Evolutionary conservation across 2,329 filamentous ascomycete genomes (phyloP).

Genomic region (Sporothrix euskadiensis): DNA sequence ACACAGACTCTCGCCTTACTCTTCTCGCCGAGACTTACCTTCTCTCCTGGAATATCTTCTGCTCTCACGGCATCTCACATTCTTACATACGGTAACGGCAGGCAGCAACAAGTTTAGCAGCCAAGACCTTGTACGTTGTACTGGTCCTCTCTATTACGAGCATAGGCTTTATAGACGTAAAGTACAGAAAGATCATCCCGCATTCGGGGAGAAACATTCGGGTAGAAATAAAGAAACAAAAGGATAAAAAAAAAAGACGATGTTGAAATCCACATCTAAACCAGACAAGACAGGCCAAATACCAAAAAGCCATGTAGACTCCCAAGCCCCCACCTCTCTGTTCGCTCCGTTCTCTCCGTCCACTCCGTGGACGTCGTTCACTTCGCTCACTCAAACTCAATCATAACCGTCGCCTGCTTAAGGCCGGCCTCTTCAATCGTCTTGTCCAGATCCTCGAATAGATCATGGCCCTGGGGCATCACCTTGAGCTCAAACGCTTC

Average conservation of each 20-base stretch:
- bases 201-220: not conserved
- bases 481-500: conserved; percentile 83
- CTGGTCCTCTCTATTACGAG: not conserved
- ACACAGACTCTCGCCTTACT: too few species aligned
- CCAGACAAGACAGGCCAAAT: not conserved
- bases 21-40: not conserved
- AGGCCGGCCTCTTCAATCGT: conserved; percentile 80
- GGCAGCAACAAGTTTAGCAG: too few species aligned
- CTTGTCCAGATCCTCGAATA: conserved; percentile 72
- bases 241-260: not conserved
- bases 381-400: conserved; percentile 68
- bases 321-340: not conserved
- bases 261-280: not conserved
- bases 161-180: not conserved
- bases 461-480: conserved; percentile 74
- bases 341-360: not conserved
- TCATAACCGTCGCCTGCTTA: conserved; percentile 93
- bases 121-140: too few species aligned
- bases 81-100: too few species aligned
- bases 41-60: not conserved
- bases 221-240: not conserved
- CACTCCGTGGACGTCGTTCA: not conserved
- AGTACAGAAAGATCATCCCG: not conserved
- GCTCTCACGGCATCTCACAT: not conserved
- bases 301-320: not conserved